These are phyloP conservation scores for Blastobotrys capitulatus DNA, from an alignment of 1,139 yeast genomes.

Conservation along the genomic window DNA sequence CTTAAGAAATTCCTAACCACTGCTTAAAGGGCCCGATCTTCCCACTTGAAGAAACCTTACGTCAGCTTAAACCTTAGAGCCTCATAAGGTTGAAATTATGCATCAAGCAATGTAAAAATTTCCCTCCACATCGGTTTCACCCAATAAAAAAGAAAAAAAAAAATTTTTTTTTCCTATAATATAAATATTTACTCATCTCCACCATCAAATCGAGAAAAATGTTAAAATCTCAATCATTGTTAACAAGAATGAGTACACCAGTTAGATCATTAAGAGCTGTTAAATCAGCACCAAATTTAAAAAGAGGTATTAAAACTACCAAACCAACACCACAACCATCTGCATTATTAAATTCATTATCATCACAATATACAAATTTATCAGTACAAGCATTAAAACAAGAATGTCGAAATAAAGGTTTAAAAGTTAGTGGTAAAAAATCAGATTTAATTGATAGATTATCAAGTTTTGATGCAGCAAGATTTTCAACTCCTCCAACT, in stretches of 20 bases:
- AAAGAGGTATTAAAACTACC: slow-evolving; percentile 27
- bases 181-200: neutral
- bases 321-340: slow-evolving; percentile 32
- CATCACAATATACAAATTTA: slow-evolving; percentile 34
- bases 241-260: slow-evolving; percentile 1
- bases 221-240: too few relatives aligned
- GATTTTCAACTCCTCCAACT: slow-evolving; percentile 28
- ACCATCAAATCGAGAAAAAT: too few relatives aligned
- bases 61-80: too few relatives aligned
- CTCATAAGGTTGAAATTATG: too few relatives aligned
- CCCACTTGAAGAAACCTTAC: too few relatives aligned
- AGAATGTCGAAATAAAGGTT: slow-evolving; percentile 52
- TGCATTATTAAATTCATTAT: slow-evolving; percentile 25
- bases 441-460: slow-evolving; percentile 49
- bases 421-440: slow-evolving; percentile 52
- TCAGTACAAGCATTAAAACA: slow-evolving; percentile 45
- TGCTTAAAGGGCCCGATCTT: too few relatives aligned
- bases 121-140: neutral
- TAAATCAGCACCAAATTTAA: slow-evolving; percentile 18
- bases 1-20: too few relatives aligned
- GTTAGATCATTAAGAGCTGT: slow-evolving; percentile 15
- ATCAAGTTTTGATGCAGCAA: slow-evolving; percentile 31
- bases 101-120: too few relatives aligned
- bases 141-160: neutral
- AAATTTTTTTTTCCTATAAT: neutral